Base-by-base conservation (phyloP, 768 basidiomycete species). In the Grammothele lineata region DNA sequence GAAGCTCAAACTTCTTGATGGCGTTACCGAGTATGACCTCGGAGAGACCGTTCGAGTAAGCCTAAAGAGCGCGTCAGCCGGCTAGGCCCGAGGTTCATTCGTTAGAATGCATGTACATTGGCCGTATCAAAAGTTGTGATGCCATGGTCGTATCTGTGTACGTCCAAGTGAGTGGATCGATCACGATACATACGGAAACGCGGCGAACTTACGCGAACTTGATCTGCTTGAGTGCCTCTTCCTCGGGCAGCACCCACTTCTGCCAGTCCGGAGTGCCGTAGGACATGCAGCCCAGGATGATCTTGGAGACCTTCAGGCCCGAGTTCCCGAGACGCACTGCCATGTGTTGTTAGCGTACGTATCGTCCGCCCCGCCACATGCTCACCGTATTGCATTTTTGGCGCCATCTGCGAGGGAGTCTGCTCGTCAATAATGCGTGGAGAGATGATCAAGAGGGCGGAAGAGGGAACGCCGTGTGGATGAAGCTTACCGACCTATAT, bases 21-120 rank as follows among this genome's bases (percentile, higher is more conserved):
- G 70, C 74, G 19, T 73, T 70, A 4, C 75, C 74, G 19, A 76
- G 62, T 53, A 75, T 63, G 33, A 62, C 45, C 56, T 77, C 76
- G 3, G 67, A 70, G 3, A 61, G 50, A 14, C 72, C 71, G 38
- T 67, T 64, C 12, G 65, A 67, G 57, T 74, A 74, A 10, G 59
- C 47, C 64, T 58, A 19, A 11, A 15, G n/a, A n/a, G n/a, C n/a
- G n/a, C n/a, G n/a, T n/a, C n/a, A n/a, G n/a, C n/a, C n/a, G n/a
- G n/a, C 18, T 19, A n/a, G n/a, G n/a, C n/a, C n/a, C n/a, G n/a
- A n/a, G n/a, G n/a, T n/a, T n/a, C n/a, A n/a, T n/a, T n/a, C n/a
- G n/a, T n/a, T n/a, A n/a, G n/a, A n/a, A n/a, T n/a, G n/a, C n/a
- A 34, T 54, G 22, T 25, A 58, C 60, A 37, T 63, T 54, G 5